A percentile compares a stretch with the other conserved stretches of the same genome.
Conservation (phyloP, 2,329 filamentous ascomycete species). For the Colletotrichum acutatum region DNA sequence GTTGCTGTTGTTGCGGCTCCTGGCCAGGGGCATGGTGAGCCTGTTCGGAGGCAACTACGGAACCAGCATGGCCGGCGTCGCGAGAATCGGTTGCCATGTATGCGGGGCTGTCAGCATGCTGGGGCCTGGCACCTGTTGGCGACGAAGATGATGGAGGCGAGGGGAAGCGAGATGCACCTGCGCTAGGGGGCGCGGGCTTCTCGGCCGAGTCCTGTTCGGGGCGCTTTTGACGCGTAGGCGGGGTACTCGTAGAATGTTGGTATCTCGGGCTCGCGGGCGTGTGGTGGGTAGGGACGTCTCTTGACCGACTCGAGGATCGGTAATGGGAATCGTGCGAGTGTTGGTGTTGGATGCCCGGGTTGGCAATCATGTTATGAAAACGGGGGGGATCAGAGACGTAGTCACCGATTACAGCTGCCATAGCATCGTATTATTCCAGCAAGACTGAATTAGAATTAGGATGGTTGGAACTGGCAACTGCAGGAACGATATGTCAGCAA, state of each 20-base stretch:
- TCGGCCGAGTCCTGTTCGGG: constrained; percentile 29
- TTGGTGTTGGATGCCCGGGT: constrained; percentile 56
- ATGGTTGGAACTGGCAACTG: constrained; percentile 28
- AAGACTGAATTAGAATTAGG: constrained; percentile 36
- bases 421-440: constrained; percentile 54
- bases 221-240: constrained; percentile 30
- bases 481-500: not conserved
- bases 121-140: constrained; percentile 50
- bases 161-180: constrained; percentile 60
- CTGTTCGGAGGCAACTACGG: constrained; percentile 9
- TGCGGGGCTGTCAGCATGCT: constrained; percentile 53
- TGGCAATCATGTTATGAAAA: constrained; percentile 76
- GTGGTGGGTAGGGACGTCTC: constrained; percentile 42
- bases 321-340: constrained; percentile 57
- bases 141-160: constrained; percentile 67
- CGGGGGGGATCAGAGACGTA: constrained; percentile 78
- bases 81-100: constrained; percentile 60
- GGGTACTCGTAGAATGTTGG: constrained; percentile 31
- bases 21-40: constrained; percentile 38
- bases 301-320: constrained; percentile 49
- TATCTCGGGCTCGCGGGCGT: constrained; percentile 46
- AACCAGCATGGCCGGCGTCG: constrained; percentile 24
- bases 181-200: constrained; percentile 44
- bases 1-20: constrained; percentile 41
- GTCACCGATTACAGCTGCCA: constrained; percentile 76